Evolutionary conservation across 2,329 filamentous ascomycete genomes (phyloP), one percentile per base, ranked within the genome.

Genomic region (Talaromyces piceae): DNA sequence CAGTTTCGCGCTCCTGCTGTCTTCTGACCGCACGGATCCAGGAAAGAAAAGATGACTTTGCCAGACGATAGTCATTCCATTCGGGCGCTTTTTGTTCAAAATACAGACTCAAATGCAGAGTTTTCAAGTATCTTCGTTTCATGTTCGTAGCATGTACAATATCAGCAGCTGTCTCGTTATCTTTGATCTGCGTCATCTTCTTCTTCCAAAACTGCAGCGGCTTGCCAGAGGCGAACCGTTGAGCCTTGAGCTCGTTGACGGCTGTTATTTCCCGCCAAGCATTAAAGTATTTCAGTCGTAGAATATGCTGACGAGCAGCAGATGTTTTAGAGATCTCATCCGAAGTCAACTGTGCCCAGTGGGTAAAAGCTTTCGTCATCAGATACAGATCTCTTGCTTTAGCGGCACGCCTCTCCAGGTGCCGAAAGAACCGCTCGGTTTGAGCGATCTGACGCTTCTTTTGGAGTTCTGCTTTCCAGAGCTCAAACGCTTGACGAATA

Each of bases 241-340:
- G 72, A 9, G 73, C 69, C 57, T 77, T 77, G 39, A 75, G 60
- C 50, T 81, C 77, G 56, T 86, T 83, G 46, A 81, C 74, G 1
- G 75, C 73, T 0, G 83, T 84, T 50, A 87, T 80, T 52, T 81
- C 76, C 23, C 79, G 76, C 86, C 86, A 89, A 6, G 81, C 81
- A 52, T 79, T 80, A 65, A 88, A 88, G 54, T 83, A 84, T 50
- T 80, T 79, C 11, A 79, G 81, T 50, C 84, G 77, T 49, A 93
- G 70, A 54, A 91, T 81, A 63, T 88, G 86, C 55, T 81, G 76
- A 55, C 86, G 78, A 18, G 87, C 88, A 39, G 82, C 75, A 4
- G 79, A 80, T 3, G 86, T 88, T 37, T 81, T 78, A 55, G 82
- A 77, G 13, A 82, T 73, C 60, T 88, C 81, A 12, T 87, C 81